phyloP scores from a whole-genome alignment of 2,329 filamentous ascomycete genomes.

The Fusarium nygamai region DNA sequence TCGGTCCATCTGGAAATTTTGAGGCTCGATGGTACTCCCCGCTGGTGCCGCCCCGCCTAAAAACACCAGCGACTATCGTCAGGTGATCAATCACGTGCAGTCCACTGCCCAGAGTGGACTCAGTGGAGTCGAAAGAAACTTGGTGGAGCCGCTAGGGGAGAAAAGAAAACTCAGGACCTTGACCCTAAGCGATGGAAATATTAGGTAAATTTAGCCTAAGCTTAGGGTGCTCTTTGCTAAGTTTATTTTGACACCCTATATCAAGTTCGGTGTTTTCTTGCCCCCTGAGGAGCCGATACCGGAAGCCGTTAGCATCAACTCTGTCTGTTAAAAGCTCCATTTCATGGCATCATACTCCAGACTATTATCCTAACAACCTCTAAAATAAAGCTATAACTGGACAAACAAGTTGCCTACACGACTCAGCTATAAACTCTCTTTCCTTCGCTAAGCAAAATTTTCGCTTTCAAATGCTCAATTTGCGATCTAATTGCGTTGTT shows the following conservation, averaged over 20 bases:
- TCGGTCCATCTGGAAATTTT: background rate
- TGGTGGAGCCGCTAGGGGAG: background rate
- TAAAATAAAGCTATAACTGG: background rate
- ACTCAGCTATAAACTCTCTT: constrained; percentile 13
- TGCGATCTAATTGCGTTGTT: background rate
- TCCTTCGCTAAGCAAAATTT: background rate
- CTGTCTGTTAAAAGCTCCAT: background rate
- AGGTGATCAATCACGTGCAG: background rate
- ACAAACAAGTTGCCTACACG: background rate
- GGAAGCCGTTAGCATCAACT: constrained; percentile 13
- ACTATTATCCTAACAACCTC: constrained; percentile 1
- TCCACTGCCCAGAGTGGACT: too few relatives aligned
- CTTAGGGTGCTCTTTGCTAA: too few relatives aligned
- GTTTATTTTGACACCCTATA: too few relatives aligned
- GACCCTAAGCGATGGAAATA: too few relatives aligned
- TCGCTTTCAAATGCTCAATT: background rate
- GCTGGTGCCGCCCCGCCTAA: background rate
- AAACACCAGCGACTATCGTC: background rate
- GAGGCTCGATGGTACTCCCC: background rate
- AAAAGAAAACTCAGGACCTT: too few relatives aligned
- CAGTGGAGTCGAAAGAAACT: background rate
- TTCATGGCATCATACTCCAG: constrained; percentile 8
- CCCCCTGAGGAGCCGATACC: background rate
- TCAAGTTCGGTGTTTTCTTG: too few relatives aligned
- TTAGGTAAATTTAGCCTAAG: too few relatives aligned